Conservation (phyloP, 2,329 filamentous ascomycete genomes). For the Coccinonectria pachysandricola region DNA sequence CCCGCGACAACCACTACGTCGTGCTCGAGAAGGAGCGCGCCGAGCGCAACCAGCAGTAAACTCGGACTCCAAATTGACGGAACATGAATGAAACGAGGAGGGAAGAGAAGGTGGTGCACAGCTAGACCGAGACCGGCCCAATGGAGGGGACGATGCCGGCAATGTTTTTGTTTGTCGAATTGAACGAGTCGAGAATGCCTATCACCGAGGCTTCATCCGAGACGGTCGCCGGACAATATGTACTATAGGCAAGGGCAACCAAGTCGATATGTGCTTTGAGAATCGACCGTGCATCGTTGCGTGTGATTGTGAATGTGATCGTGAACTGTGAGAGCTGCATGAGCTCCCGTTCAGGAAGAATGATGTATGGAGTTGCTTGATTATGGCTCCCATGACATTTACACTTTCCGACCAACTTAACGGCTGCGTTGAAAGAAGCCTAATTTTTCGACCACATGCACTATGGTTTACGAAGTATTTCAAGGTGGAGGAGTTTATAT, state of each 20-base stretch:
- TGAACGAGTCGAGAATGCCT: conserved; percentile 13
- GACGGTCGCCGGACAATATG: conserved; percentile 16
- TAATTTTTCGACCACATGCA: too few relatives aligned
- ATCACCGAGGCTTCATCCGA: conserved; percentile 15
- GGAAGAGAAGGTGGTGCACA: conserved; percentile 4
- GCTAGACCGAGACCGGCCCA: conserved; percentile 9
- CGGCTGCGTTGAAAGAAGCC: too few relatives aligned
- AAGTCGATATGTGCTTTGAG: conserved; percentile 13
- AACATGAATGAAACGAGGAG: too few relatives aligned
- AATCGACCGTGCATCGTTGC: conserved; percentile 2
- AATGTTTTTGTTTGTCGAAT: conserved; percentile 18
- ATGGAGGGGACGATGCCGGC: conserved; percentile 5
- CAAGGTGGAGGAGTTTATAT: too few relatives aligned
- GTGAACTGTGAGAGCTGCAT: too few relatives aligned
- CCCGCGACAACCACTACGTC: conserved; percentile 48
- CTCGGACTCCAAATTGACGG: too few relatives aligned
- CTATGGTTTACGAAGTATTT: too few relatives aligned
- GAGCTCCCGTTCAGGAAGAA: too few relatives aligned
- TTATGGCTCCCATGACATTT: too few relatives aligned
- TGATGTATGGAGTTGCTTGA: too few relatives aligned
- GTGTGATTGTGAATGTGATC: conserved; percentile 1
- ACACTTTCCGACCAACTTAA: too few relatives aligned
- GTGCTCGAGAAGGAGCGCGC: conserved; percentile 48
- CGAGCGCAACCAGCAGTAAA: conserved; percentile 23
- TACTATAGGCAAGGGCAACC: conserved; percentile 20